These are phyloP conservation scores for Clitopilus hobsonii DNA, from an alignment of 768 basidiomycete species.

Conservation along the genomic window DNA sequence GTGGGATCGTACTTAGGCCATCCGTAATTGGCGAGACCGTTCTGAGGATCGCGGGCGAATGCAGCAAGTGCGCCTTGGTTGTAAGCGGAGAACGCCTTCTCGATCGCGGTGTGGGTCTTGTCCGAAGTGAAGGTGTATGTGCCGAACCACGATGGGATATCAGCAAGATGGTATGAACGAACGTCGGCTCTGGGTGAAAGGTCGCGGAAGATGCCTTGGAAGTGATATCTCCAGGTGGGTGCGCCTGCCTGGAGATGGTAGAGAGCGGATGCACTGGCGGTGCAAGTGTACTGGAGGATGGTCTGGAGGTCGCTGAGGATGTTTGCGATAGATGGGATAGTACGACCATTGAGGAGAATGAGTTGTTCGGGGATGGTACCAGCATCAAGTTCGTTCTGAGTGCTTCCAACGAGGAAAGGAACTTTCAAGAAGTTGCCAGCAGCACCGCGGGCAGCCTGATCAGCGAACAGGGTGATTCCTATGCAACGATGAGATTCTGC, in stretches of 20 bases:
- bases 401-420: slow-evolving; percentile 15
- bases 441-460: slow-evolving; percentile 9
- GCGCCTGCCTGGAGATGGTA: slow-evolving; percentile 17
- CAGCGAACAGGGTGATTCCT: slow-evolving; percentile 26
- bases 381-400: slow-evolving; percentile 24
- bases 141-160: slow-evolving; percentile 35
- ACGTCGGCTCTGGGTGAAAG: slow-evolving; percentile 27
- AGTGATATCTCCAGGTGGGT: neutral
- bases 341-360: slow-evolving; percentile 17
- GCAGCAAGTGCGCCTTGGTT: slow-evolving; percentile 30
- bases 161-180: slow-evolving; percentile 30
- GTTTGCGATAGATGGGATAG: slow-evolving; percentile 20
- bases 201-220: slow-evolving; percentile 26
- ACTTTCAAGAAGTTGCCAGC: slow-evolving; percentile 1
- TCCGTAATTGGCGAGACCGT: slow-evolving; percentile 16
- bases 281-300: slow-evolving; percentile 24
- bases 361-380: slow-evolving; percentile 20
- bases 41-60: slow-evolving; percentile 28
- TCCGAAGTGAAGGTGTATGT: slow-evolving; percentile 22
- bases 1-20: slow-evolving; percentile 14
- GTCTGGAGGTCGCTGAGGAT: slow-evolving; percentile 19
- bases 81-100: slow-evolving; percentile 24
- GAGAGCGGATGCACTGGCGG: slow-evolving; percentile 15
- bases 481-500: slow-evolving; percentile 11
- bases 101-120: slow-evolving; percentile 11